Evolutionary conservation across 1,139 yeast species (phyloP), one percentile per base, ranked within the genome.

Genomic region (Debaryomyces psychrophilus): DNA sequence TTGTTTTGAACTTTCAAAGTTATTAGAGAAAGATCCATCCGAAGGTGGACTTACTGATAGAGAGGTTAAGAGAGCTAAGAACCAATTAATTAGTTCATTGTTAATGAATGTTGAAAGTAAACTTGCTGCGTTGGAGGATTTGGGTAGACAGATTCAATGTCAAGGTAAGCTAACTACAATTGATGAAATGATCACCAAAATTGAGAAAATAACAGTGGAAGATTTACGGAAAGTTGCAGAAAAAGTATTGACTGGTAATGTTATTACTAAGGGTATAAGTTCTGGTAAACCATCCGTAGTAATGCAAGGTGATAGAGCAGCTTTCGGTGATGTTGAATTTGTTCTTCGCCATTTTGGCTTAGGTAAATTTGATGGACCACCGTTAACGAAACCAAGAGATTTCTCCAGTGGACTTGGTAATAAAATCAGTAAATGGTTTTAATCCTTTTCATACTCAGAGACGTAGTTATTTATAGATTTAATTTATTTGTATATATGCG

Each of bases 41-140:
- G 74, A 77, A 44, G 85, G 85, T 12, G 86, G 83, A 0, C 71
- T 93, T 40, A 76, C 83, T 7, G 79, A 79, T 14, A 77, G 73
- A 36, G 99, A 93, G 68, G 93, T 93, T 7, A 69, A 76, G 49
- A 79, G 99, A 53, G 97, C 98, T 25, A 93, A 93, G 67, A 92
- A 90, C 65, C 99, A 93, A 70, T 77, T 93, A 47, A 83, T 87
- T 43, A 85, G 95, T n/a, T 86, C 96, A 4, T 73, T 93, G 50
- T 76, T 93, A 61, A 93, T 93, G 97, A 93, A 92, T 60, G 78
- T 92, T 41, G 99, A 93, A 65, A 84, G 95, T 55, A 90, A 87
- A 63, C 79, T 93, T 74, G 96, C 95, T 14, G 92, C 88, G 58
- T 73, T 93, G 45, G 99, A 93, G 66, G 99, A 93, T 61, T 76